Conservation (phyloP, 331 rosid genomes). For the Rhamnella rubrinervis region DNA sequence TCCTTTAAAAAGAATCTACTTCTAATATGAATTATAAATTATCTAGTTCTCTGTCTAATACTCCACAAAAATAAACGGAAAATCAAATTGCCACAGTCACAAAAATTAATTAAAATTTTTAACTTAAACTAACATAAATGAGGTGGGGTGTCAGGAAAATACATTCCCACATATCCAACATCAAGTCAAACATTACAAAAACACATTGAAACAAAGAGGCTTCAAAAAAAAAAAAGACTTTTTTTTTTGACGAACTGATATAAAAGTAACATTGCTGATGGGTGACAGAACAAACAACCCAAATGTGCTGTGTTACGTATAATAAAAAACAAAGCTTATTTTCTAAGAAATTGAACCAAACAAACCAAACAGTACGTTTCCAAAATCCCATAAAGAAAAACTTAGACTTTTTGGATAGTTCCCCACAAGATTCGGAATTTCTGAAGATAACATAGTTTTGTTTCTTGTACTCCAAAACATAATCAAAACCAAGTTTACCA, state of each 20-base stretch:
- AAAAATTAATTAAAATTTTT: constrained; percentile 17
- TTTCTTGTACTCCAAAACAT: constrained; percentile 15
- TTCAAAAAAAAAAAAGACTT: not conserved
- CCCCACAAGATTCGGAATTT: constrained; percentile 28
- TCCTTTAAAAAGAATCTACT: constrained; percentile 27
- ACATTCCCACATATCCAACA: constrained; percentile 27
- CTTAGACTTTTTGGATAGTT: constrained; percentile 18
- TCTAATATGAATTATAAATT: constrained; percentile 35
- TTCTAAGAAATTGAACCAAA: constrained; percentile 14
- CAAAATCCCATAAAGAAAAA: constrained; percentile 21
- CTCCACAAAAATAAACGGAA: constrained; percentile 30
- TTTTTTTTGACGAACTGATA: constrained; percentile 31
- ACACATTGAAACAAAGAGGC: constrained; percentile 12
- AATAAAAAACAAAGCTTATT: constrained; percentile 12
- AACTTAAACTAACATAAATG: constrained; percentile 26
- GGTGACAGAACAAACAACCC: constrained; percentile 23
- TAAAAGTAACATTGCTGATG: constrained; percentile 28
- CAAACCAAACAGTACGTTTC: constrained; percentile 18
- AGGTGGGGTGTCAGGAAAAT: constrained; percentile 47
- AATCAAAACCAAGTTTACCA: not conserved
- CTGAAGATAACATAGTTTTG: not conserved
- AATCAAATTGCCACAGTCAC: constrained; percentile 47
- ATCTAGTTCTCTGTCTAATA: constrained; percentile 34
- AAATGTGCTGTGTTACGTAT: constrained; percentile 5
- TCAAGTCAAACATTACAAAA: constrained; percentile 33